Percentiles rank a stretch among this genome's conserved stretches.
Evolutionary conservation across 768 basidiomycete species (phyloP).

Genomic region (Lactarius sanguifluus): DNA sequence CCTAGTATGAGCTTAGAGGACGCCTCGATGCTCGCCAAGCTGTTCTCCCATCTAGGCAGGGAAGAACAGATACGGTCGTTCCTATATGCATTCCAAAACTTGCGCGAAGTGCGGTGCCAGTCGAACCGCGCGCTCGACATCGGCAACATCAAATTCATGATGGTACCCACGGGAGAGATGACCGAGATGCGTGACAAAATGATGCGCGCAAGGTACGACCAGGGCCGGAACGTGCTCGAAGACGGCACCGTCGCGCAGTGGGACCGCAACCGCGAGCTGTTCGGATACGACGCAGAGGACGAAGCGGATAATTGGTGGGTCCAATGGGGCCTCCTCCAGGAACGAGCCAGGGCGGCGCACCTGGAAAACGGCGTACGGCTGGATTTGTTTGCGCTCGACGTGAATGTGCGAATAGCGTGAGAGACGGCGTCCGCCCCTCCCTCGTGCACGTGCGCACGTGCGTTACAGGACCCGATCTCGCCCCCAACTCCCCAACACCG

Average conservation of each 20-base stretch:
- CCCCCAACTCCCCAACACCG: neutral
- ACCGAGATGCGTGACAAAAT: constrained; percentile 32
- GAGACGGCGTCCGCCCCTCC: neutral
- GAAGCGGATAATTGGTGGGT: constrained; percentile 42
- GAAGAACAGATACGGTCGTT: constrained; percentile 37
- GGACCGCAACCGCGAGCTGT: constrained; percentile 36
- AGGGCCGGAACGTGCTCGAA: constrained; percentile 32
- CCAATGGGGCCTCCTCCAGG: constrained; percentile 37
- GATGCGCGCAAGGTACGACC: constrained; percentile 30
- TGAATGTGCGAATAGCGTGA: constrained; percentile 11
- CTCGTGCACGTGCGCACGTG: neutral
- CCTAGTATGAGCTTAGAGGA: constrained; percentile 42
- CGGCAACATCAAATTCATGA: constrained; percentile 29
- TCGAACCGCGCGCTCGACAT: constrained; percentile 30
- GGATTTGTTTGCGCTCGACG: constrained; percentile 20
- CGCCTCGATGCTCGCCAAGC: constrained; percentile 41
- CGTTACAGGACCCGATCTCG: neutral
- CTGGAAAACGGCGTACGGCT: neutral
- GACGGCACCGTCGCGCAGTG: constrained; percentile 32
- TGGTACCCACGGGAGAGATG: constrained; percentile 29
- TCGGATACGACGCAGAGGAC: constrained; percentile 40
- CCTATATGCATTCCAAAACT: constrained; percentile 39
- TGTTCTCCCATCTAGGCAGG: constrained; percentile 39
- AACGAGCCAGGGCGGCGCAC: constrained; percentile 24
- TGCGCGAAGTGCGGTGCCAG: constrained; percentile 36